phyloP scores from a whole-genome alignment of 1,284 basidiomycete genomes.

The Trametes pubescens region DNA sequence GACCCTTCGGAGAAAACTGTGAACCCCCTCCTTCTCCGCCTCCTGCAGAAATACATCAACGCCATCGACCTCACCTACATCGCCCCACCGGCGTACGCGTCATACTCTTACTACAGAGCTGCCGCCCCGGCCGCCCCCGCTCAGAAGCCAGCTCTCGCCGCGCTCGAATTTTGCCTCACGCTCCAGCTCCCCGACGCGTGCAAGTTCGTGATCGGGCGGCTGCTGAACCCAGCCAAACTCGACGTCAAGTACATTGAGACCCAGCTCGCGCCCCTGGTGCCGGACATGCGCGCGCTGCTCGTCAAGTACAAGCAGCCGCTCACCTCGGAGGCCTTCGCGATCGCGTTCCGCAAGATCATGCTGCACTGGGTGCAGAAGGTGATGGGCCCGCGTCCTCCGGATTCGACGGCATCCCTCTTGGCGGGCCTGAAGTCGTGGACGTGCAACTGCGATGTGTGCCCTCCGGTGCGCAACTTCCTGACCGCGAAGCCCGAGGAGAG shows the following conservation, averaged over 20 bases:
- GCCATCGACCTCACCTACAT: neutral
- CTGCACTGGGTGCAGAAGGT: slow-evolving; percentile 8
- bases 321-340: slow-evolving; percentile 7
- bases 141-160: neutral
- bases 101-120: neutral
- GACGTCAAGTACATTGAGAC: slow-evolving; percentile 4
- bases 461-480: neutral
- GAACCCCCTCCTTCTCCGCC: neutral
- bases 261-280: slow-evolving; percentile 18
- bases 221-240: neutral
- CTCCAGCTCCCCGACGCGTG: neutral
- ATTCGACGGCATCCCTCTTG: neutral
- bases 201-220: neutral
- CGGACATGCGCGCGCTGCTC: slow-evolving; percentile 18
- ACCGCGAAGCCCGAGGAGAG: neutral
- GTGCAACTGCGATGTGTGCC: neutral
- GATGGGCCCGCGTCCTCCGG: slow-evolving; percentile 7
- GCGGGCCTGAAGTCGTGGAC: slow-evolving; percentile 1
- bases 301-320: slow-evolving; percentile 8
- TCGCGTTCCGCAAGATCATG: slow-evolving; percentile 11
- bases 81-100: neutral
- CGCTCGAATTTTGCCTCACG: neutral
- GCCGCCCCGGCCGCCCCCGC: neutral
- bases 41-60: neutral
- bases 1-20: too few species aligned